Base-by-base conservation (phyloP, 2,329 filamentous ascomycete species). In the Aspergillus persii region DNA sequence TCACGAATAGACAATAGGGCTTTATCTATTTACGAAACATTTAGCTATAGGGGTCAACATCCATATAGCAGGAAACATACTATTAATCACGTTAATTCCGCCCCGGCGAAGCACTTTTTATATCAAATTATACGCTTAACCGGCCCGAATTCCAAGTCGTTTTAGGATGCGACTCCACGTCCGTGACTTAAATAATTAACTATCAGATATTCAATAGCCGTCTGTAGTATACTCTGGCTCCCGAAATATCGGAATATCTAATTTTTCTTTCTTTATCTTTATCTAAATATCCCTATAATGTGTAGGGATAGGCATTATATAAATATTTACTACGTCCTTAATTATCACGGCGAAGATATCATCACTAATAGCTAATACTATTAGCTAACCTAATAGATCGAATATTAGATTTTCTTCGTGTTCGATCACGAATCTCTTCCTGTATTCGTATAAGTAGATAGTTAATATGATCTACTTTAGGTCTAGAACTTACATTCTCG, bases 31-130 rank as follows among this genome's bases (percentile, higher is more conserved):
- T 36, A 2, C 53, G 12, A 53, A 41, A 11, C 29, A 31, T 33
- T 61, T 58, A 60, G 56, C 51, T 49, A 26, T 46, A 56, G n/a
- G 11, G 8, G 18, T 53, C 39, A 46, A 41, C 9, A 36, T 33
- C 9, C 23, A 50, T 31, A 31, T 48, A 47, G 18, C 11, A 11
- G 18, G 31, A 46, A 56, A 48, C 54, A 57, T 67, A 67, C 63
- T 63, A 46, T 68, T 68, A 15, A 68, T 66, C 6, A 54, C 49
- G 29, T 68, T 69, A 23, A 68, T 65, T 47, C 48, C 53, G 9
- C 57, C 54, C 41, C 54, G 57, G 18, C 57, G 44, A 48, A 64
- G 58, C 8, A 54, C 50, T 54, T 69, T 66, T 49, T 65, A 41
- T 2, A 57, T 64, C 26, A 68, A 57, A 12, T 58, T 58, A 27